Evolutionary conservation across 169 alveolate species (phyloP).

Genomic region (Neospora caninum): DNA sequence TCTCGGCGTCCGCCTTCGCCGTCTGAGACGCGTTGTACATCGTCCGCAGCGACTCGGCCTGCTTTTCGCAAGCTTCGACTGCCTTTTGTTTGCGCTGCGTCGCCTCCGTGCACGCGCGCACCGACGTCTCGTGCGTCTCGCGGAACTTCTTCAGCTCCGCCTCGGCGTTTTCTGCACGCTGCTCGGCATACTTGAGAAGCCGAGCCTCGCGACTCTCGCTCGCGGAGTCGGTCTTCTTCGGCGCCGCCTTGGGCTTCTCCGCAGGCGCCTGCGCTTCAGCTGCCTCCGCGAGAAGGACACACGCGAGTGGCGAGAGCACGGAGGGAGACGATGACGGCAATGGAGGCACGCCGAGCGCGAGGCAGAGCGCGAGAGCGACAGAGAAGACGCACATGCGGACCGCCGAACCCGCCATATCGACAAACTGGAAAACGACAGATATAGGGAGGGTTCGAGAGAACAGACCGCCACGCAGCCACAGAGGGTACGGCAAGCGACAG

Average conservation of each 20-base stretch:
- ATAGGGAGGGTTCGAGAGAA: no score
- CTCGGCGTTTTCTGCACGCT: constrained; percentile 38
- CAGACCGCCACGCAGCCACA: no score
- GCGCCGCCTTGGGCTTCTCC: not conserved
- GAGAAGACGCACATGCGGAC: no score
- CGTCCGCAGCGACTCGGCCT: not conserved
- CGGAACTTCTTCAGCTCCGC: constrained; percentile 19
- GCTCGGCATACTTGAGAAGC: constrained; percentile 38
- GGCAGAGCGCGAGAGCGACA: no score
- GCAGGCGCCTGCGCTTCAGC: no score
- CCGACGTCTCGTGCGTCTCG: constrained; percentile 18
- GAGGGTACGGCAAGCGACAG: no score
- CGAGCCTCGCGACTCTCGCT: not conserved
- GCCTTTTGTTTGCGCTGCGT: constrained; percentile 33
- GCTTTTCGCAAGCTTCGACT: constrained; percentile 2
- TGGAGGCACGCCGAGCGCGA: no score
- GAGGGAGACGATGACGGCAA: no score
- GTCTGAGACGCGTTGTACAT: constrained; percentile 17
- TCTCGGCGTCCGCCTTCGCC: not conserved
- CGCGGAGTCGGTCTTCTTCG: not conserved
- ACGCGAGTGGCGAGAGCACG: no score
- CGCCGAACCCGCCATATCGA: no score
- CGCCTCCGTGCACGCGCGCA: constrained; percentile 40
- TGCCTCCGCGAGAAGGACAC: no score
- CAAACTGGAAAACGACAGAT: no score